Percentiles rank a stretch among this genome's conserved stretches.
Evolutionary conservation across 2,329 filamentous ascomycete genomes (phyloP).

Genomic region (Rachicladosporium sp.): DNA sequence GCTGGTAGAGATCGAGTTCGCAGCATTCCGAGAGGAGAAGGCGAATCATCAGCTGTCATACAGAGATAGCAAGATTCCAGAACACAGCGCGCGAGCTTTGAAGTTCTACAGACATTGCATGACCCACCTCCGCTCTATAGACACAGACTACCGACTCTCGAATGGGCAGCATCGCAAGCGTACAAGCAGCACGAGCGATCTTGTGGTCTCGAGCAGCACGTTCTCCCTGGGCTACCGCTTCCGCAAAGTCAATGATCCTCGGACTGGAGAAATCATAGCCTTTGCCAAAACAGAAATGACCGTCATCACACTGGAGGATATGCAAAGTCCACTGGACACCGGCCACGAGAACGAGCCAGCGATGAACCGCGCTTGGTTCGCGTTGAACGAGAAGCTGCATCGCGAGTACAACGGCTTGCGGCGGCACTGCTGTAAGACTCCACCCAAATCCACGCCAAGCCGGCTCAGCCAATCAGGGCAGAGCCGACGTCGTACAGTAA

Average conservation of each 20-base stretch:
- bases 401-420: constrained; percentile 17
- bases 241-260: constrained; percentile 18
- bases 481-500: neutral
- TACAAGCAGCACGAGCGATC: constrained; percentile 5
- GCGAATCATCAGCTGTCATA: constrained; percentile 23
- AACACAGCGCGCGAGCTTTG: constrained; percentile 17
- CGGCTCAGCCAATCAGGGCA: neutral
- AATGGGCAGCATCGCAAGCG: neutral
- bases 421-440: constrained; percentile 19
- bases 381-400: constrained; percentile 19
- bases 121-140: constrained; percentile 1
- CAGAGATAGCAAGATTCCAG: constrained; percentile 16
- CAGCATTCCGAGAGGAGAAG: constrained; percentile 22
- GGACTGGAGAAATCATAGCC: constrained; percentile 18
- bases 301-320: constrained; percentile 15
- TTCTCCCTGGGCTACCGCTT: constrained; percentile 9
- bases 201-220: constrained; percentile 1
- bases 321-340: constrained; percentile 16
- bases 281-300: constrained; percentile 21
- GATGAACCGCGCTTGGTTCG: constrained; percentile 25
- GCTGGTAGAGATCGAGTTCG: constrained; percentile 32
- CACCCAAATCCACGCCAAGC: neutral
- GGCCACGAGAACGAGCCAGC: constrained; percentile 19
- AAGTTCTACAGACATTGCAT: constrained; percentile 10
- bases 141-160: neutral